phyloP scores from a whole-genome alignment of 148 eudicot species.

The Rhododendron henanense region DNA sequence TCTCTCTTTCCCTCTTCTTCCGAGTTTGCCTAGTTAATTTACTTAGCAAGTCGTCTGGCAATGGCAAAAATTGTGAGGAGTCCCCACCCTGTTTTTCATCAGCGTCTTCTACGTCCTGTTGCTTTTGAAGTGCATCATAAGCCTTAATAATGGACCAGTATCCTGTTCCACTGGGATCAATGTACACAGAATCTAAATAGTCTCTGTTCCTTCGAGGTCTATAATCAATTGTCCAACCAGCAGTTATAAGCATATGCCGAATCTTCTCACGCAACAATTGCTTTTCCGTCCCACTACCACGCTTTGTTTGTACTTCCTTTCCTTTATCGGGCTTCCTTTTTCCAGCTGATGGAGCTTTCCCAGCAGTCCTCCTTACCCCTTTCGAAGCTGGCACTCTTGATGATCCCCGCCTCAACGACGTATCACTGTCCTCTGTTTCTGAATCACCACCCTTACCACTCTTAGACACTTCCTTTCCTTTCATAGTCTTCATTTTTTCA shows the following conservation, averaged over 20 bases:
- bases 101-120: constrained; percentile 56
- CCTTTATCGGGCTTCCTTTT: constrained; percentile 35
- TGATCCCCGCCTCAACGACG: not conserved
- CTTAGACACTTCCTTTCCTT: constrained; percentile 50
- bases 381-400: not conserved
- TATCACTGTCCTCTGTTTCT: not conserved
- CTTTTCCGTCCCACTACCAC: constrained; percentile 76
- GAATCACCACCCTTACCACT: constrained; percentile 55
- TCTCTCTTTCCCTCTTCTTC: constrained; percentile 76
- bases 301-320: constrained; percentile 60
- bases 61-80: constrained; percentile 49
- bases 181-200: constrained; percentile 90
- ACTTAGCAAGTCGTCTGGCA: constrained; percentile 64
- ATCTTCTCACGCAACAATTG: constrained; percentile 84
- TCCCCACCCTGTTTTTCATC: constrained; percentile 29
- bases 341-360: constrained; percentile 41
- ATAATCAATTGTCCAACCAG: constrained; percentile 98
- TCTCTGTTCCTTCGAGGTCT: constrained; percentile 96
- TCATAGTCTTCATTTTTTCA: constrained; percentile 35
- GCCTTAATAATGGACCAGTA: constrained; percentile 97
- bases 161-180: constrained; percentile 82
- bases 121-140: constrained; percentile 92
- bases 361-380: constrained; percentile 3
- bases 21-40: constrained; percentile 82
- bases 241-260: constrained; percentile 63